Evolutionary conservation across 2,329 filamentous ascomycete species (phyloP).

Genomic region (Tolypocladium paradoxum): DNA sequence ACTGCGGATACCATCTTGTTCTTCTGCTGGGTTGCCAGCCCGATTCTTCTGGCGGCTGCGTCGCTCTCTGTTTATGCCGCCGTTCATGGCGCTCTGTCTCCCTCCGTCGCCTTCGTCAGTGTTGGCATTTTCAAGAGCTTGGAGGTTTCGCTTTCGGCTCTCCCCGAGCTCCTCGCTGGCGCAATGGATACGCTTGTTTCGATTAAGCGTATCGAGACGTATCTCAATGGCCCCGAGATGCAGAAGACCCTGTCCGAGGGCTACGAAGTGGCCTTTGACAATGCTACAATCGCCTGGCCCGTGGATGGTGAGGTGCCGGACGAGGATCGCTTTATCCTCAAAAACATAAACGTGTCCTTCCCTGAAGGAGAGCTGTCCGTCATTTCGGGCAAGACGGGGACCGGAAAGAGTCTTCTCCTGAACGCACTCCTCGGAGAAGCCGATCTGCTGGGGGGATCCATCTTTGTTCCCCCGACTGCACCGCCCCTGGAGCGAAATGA

Average conservation of each 20-base stretch:
- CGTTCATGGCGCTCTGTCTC: slow-evolving; percentile 50
- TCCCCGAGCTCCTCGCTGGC: slow-evolving; percentile 64
- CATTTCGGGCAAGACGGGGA: slow-evolving; percentile 67
- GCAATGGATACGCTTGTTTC: slow-evolving; percentile 65
- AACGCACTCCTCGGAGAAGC: slow-evolving; percentile 66
- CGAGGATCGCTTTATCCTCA: slow-evolving; percentile 52
- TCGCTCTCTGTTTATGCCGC: slow-evolving; percentile 59
- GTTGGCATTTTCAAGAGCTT: slow-evolving; percentile 65
- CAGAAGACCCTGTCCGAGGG: slow-evolving; percentile 41
- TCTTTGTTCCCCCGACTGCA: slow-evolving; percentile 44
- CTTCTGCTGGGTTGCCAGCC: slow-evolving; percentile 61
- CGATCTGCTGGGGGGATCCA: slow-evolving; percentile 52
- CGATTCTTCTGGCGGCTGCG: slow-evolving; percentile 61
- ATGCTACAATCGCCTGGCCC: slow-evolving; percentile 65
- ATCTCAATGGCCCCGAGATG: slow-evolving; percentile 57
- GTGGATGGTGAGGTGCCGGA: slow-evolving; percentile 48
- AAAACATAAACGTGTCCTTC: slow-evolving; percentile 54
- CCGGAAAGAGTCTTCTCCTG: slow-evolving; percentile 67
- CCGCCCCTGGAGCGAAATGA: slow-evolving; percentile 46
- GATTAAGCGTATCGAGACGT: slow-evolving; percentile 58
- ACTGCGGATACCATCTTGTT: slow-evolving; percentile 51
- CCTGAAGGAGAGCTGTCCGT: slow-evolving; percentile 60
- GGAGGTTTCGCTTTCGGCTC: slow-evolving; percentile 57
- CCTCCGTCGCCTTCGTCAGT: slow-evolving; percentile 70
- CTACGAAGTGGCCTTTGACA: slow-evolving; percentile 51